Percentiles rank a stretch among this genome's conserved stretches.
Evolutionary conservation across 1,139 yeast genomes (phyloP).

Genomic region (Geotrichum aggregatum): DNA sequence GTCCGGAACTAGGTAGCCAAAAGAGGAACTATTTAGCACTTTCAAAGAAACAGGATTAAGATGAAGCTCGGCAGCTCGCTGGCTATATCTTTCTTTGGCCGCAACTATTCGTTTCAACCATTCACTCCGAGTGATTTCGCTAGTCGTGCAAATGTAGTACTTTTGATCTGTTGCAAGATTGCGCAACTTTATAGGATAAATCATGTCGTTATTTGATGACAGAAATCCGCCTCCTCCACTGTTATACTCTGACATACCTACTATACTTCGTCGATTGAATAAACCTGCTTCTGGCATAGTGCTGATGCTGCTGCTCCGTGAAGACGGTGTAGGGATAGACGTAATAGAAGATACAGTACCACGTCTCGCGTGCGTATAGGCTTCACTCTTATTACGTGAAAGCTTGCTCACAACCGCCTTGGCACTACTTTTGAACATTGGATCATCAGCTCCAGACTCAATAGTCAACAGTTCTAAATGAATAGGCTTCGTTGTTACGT

Average conservation of each 20-base stretch:
- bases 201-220: slow-evolving; percentile 9
- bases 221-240: slow-evolving; percentile 2
- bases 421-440: slow-evolving; percentile 31
- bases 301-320: not conserved
- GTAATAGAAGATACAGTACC: not conserved
- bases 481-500: slow-evolving; percentile 40
- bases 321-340: not conserved
- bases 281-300: not conserved
- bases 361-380: not conserved
- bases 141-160: slow-evolving; percentile 13
- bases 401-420: slow-evolving; percentile 12
- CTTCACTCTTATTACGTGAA: slow-evolving; percentile 14
- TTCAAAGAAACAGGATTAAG: slow-evolving; percentile 11
- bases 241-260: not conserved
- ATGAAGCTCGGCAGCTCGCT: slow-evolving; percentile 3
- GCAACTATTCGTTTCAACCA: slow-evolving; percentile 12
- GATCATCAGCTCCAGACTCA: slow-evolving; percentile 37
- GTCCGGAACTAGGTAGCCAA: slow-evolving; percentile 8
- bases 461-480: slow-evolving; percentile 41
- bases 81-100: slow-evolving; percentile 14
- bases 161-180: slow-evolving; percentile 18
- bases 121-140: slow-evolving; percentile 14
- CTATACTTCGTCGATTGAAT: not conserved
- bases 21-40: slow-evolving; percentile 11
- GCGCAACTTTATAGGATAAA: slow-evolving; percentile 17